Conservation (phyloP, 1,284 basidiomycete species). For the Leucoagaricus sp. region DNA sequence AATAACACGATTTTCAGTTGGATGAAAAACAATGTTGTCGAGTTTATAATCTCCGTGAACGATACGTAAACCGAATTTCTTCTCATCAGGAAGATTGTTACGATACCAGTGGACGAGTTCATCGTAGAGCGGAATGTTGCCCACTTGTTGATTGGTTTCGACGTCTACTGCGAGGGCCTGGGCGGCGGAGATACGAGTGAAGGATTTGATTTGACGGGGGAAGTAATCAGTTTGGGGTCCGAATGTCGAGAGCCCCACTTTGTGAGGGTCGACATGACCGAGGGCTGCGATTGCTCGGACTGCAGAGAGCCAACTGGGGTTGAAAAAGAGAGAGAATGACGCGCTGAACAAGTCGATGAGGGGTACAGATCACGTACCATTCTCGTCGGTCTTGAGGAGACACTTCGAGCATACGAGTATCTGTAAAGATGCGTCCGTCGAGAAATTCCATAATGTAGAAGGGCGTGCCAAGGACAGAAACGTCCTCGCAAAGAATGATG, state of each 20-base stretch:
- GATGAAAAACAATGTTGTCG: slow-evolving; percentile 95
- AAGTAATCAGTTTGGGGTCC: slow-evolving; percentile 84
- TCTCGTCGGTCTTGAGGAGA: slow-evolving; percentile 61
- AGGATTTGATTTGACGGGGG: slow-evolving; percentile 88
- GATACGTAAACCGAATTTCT: slow-evolving; percentile 71
- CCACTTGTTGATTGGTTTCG: slow-evolving; percentile 59
- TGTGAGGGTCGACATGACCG: slow-evolving; percentile 68
- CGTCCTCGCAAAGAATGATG: slow-evolving; percentile 82
- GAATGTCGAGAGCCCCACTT: slow-evolving; percentile 76
- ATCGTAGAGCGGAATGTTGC: slow-evolving; percentile 72
- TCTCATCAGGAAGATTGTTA: slow-evolving; percentile 72
- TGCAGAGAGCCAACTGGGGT: slow-evolving; percentile 73
- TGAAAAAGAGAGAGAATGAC: neutral
- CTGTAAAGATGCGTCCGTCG: slow-evolving; percentile 91
- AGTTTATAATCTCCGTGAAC: slow-evolving; percentile 98
- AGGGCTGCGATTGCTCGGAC: slow-evolving; percentile 76
- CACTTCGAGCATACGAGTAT: slow-evolving; percentile 76
- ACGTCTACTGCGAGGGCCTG: slow-evolving; percentile 73
- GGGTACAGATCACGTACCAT: slow-evolving; percentile 53
- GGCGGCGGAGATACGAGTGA: slow-evolving; percentile 71
- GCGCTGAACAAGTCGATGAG: neutral
- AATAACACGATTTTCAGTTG: slow-evolving; percentile 88
- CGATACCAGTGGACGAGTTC: slow-evolving; percentile 81
- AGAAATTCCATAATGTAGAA: slow-evolving; percentile 98
- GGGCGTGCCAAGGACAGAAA: slow-evolving; percentile 77